Conservation (phyloP, 1,284 basidiomycete genomes). For the Inonotus obliquus region DNA sequence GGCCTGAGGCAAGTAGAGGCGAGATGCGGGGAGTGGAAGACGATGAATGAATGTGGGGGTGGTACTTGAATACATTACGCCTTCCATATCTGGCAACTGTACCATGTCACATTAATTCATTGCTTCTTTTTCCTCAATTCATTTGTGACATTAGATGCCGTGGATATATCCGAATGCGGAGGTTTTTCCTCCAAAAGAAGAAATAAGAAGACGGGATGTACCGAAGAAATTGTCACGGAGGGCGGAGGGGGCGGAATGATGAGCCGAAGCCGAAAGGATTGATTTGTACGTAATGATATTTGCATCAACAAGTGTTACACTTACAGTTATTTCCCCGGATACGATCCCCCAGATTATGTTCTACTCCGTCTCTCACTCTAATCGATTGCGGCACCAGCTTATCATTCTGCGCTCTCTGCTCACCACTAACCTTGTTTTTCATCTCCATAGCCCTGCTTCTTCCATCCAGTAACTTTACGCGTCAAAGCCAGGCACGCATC, state of each 20-base stretch:
- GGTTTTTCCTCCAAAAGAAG: neutral
- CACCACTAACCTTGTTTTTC: neutral
- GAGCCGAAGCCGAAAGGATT: neutral
- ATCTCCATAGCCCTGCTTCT: neutral
- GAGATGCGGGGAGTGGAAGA: neutral
- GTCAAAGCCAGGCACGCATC: neutral
- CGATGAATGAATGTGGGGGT: neutral
- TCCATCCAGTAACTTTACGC: neutral
- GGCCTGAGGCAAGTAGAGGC: neutral
- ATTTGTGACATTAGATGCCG: neutral
- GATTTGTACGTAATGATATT: neutral
- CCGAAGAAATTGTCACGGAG: neutral
- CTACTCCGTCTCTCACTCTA: neutral
- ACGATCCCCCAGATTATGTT: neutral
- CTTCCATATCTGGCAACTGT: neutral
- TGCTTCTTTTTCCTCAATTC: neutral
- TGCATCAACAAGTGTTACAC: neutral
- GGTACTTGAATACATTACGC: neutral
- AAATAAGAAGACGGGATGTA: neutral
- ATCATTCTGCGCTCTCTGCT: neutral
- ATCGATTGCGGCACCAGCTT: neutral
- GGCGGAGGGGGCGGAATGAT: neutral
- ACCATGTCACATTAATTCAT: neutral
- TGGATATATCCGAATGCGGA: neutral
- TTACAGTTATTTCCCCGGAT: neutral